phyloP scores from a whole-genome alignment of 768 basidiomycete species.

The Boletus sp. region DNA sequence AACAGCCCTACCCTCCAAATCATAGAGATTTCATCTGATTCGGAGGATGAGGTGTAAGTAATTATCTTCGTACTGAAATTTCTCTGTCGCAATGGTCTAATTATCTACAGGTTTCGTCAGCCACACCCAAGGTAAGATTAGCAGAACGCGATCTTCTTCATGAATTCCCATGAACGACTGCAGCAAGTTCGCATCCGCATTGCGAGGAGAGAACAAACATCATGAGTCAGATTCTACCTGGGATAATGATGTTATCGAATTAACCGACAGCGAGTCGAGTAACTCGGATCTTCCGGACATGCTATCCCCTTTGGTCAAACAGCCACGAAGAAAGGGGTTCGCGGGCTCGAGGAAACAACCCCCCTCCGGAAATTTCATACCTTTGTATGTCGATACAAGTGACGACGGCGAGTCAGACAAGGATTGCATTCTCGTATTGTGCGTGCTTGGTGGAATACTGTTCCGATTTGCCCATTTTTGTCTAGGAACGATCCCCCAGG shows the following conservation, averaged over 20 bases:
- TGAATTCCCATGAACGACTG: not conserved
- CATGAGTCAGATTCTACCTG: not conserved
- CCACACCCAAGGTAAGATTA: conserved; percentile 9
- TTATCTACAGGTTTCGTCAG: conserved; percentile 7
- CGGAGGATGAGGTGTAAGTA: conserved; percentile 38
- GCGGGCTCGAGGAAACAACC: conserved; percentile 6
- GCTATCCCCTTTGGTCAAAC: conserved; percentile 23
- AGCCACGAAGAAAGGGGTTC: conserved; percentile 2
- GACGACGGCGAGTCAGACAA: conserved; percentile 35
- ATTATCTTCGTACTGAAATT: not conserved
- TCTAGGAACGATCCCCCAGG: conserved; percentile 47
- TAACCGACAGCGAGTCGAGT: conserved; percentile 29
- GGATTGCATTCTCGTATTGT: conserved; percentile 40
- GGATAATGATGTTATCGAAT: conserved; percentile 25
- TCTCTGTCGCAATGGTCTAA: not conserved
- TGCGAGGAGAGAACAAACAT: not conserved
- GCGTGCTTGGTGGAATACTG: conserved; percentile 14
- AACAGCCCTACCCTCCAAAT: conserved; percentile 29
- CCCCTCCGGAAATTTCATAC: conserved; percentile 3
- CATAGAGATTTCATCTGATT: conserved; percentile 55
- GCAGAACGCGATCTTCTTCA: not conserved
- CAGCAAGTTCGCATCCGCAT: conserved; percentile 4
- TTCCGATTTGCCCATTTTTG: conserved; percentile 1
- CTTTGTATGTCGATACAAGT: conserved; percentile 29
- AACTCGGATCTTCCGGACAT: conserved; percentile 21